Base-by-base conservation (phyloP, 805 yeast genomes). In the Hyphopichia homilentoma region DNA sequence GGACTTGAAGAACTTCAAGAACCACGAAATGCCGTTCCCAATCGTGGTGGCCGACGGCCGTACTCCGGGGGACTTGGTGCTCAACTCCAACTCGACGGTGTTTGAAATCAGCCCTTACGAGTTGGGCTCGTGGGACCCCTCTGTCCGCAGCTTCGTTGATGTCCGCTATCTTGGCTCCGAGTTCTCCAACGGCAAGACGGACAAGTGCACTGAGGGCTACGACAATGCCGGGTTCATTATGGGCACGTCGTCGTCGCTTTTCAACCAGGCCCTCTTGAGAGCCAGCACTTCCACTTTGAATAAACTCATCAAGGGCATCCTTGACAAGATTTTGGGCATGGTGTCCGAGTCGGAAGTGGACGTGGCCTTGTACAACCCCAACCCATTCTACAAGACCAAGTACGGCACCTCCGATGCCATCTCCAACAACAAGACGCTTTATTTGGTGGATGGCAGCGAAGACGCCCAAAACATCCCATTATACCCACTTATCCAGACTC, bases 51-150 rank as follows among this genome's bases (percentile, higher is more conserved):
- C 70, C 4, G 77, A 77, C 48, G 85, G 84, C 30, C 66, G 86
- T 57, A 63, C 71, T n/a, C 85, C 85, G 7, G 77, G 76, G 17
- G 68, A 82, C 3, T 30, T 40, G 4, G 68, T 82, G 30, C 61
- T 83, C 30, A 68, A 73, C 38, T 52, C 59, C 20, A 87, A 85
- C 62, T 79, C 94, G 6, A 84, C 95, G 1, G 71, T 65, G 3
- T 61, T 58, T 35, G 70, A 65, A 34, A 41, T 62, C 21, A 53
- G 45, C 28, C 66, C 72, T 2, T 60, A 41, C 32, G 72, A 65
- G 38, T 44, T 65, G 27, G 72, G 72, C 0, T 54, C 63, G 3
- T 65, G 72, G 72, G 72, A 65, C 39, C 63, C 66, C 5, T 46
- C 61, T 6, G 39, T 65, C 16, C 40, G 48, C 6, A 39, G 52